These are phyloP conservation scores for Lasiosphaeriaceae sp. DNA, from an alignment of 495 filamentous ascomycete genomes.

Conservation along the genomic window DNA sequence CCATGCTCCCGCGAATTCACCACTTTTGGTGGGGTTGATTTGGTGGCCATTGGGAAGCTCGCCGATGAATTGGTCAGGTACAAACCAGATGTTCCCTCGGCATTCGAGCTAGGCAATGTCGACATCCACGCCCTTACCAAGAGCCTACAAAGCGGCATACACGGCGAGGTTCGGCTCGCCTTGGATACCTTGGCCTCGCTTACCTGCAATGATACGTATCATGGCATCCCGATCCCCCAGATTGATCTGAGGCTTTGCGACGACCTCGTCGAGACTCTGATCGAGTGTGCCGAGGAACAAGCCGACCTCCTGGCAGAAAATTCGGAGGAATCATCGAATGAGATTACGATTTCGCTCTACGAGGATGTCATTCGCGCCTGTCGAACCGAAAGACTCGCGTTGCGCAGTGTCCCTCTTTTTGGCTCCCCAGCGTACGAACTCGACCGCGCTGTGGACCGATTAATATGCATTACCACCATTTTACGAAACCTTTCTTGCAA, in stretches of 20 bases:
- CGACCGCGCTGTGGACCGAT: constrained; percentile 77
- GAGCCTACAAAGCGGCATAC: constrained; percentile 87
- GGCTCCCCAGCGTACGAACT: constrained; percentile 78
- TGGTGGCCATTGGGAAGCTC: constrained; percentile 56
- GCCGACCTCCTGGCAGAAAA: constrained; percentile 74
- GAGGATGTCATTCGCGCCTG: constrained; percentile 81
- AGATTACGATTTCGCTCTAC: constrained; percentile 73
- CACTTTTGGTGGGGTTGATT: constrained; percentile 62
- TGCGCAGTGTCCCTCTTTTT: constrained; percentile 68
- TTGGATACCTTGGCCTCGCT: constrained; percentile 77
- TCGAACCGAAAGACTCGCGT: constrained; percentile 60
- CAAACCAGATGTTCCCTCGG: constrained; percentile 68
- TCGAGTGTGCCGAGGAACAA: constrained; percentile 89
- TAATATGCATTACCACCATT: constrained; percentile 89
- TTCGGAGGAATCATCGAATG: constrained; percentile 77
- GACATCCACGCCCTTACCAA: constrained; percentile 90
- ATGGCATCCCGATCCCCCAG: constrained; percentile 33
- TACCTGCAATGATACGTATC: constrained; percentile 40
- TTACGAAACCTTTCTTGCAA: constrained; percentile 85
- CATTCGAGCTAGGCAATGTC: constrained; percentile 78
- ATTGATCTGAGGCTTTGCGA: constrained; percentile 69
- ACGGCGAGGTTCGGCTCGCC: constrained; percentile 80
- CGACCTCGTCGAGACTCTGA: constrained; percentile 78
- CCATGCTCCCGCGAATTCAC: constrained; percentile 59
- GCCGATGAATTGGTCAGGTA: constrained; percentile 58